Evolutionary conservation across 371 early-diverging fungal species (phyloP), one percentile per base, ranked within the genome.

Genomic region (Blakeslea trispora): DNA sequence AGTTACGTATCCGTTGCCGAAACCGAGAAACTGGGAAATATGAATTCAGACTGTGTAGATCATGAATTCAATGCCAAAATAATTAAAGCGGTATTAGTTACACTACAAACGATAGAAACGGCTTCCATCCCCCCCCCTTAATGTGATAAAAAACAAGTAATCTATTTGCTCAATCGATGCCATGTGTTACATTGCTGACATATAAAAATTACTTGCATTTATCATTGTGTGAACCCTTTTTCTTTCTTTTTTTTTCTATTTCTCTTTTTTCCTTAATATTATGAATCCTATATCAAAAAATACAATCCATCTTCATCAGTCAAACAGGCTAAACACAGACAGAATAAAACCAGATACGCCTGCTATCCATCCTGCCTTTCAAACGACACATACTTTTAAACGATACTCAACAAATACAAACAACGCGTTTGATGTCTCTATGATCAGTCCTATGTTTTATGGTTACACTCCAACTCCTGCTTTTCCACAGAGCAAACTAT

Each of bases 361-460:
- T 28, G 5, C 7, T 3, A 35, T 57, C 13, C 57, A 57, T 50
- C 57, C 57, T 42, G 57, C 57, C 2, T 57, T 57, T 44, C 47
- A 57, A 50, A 50, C 31, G n/a, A 47, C 31, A 21, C n/a, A 34
- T 7, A 19, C 13, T 24, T 42, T 40, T n/a, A 18, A 49, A 18
- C 28, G 23, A 15, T 43, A 57, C 19, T 14, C 53, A 53, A 1
- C 57, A 32, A 51, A 35, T 5, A 45, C 55, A 48, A 34, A 56
- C 10, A 28, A 42, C 45, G 24, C 50, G 2, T 74, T 71, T 43
- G 59, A 75, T 55, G 59, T 65, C 7, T 54, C 75, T 17, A 54
- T 55, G 11, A 60, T 50, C 7, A 75, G 61, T 34, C 75, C 75
- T 6, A 62, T 75, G 31, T 71, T 69, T 32, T 71, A 58, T 55